A percentile compares a stretch with the other conserved stretches of the same genome.
These are phyloP conservation scores for Barnettozyma sp. DNA, from an alignment of 805 yeast species.

Conservation along the genomic window DNA sequence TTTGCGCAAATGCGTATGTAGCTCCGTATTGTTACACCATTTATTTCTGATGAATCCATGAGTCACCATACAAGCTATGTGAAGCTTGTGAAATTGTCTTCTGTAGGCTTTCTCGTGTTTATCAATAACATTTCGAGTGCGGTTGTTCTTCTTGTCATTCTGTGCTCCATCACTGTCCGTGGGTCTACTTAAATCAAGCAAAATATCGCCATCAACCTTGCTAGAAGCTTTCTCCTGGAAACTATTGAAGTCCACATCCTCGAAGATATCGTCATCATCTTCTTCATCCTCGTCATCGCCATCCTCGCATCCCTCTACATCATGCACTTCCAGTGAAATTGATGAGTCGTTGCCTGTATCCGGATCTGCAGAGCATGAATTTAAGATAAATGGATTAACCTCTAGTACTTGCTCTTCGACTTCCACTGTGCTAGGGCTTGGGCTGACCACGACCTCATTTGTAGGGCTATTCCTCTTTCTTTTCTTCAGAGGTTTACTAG, in stretches of 20 bases:
- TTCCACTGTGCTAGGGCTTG: no score
- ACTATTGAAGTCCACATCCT: conserved; percentile 22
- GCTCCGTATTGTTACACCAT: conserved; percentile 56
- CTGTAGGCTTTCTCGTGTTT: conserved; percentile 53
- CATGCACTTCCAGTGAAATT: conserved; percentile 1
- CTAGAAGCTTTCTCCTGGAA: conserved; percentile 18
- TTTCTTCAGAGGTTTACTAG: conserved; percentile 15
- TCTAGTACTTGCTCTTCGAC: no score
- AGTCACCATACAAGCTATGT: conserved; percentile 49
- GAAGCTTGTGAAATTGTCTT: conserved; percentile 48
- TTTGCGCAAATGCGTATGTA: conserved; percentile 36
- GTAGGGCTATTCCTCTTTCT: conserved; percentile 13
- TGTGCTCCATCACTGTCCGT: conserved; percentile 18
- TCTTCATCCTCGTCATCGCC: conserved; percentile 31
- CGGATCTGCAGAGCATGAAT: no score
- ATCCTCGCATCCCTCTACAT: conserved; percentile 27
- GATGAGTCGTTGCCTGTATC: no score
- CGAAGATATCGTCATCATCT: conserved; percentile 21
- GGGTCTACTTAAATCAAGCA: conserved; percentile 13
- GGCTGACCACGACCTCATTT: no score
- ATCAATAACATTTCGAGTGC: conserved; percentile 33
- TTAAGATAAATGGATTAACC: no score
- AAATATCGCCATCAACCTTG: conserved; percentile 12
- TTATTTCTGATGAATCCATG: conserved; percentile 65
- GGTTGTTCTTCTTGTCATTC: conserved; percentile 18